Evolutionary conservation across 345 rosid genomes (phyloP).

Genomic region (Bruguiera sexangula): DNA sequence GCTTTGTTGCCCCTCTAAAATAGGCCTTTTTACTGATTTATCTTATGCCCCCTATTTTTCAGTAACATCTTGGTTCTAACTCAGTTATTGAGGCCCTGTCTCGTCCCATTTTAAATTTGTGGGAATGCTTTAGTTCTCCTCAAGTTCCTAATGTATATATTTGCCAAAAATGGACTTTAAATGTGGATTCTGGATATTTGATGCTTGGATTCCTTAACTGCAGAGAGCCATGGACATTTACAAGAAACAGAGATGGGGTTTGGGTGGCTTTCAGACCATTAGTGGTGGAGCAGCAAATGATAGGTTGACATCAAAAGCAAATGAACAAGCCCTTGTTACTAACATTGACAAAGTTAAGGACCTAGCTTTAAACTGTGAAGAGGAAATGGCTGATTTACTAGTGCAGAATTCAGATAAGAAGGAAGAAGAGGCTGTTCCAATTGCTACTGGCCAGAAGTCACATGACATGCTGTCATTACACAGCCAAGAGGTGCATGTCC

Average conservation of each 20-base stretch:
- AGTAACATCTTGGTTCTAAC: too few relatives aligned
- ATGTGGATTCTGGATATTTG: background rate
- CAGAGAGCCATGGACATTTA: conserved; percentile 83
- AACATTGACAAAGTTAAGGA: conserved; percentile 20
- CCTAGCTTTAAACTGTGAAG: conserved; percentile 14
- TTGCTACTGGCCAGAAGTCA: background rate
- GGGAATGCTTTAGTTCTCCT: too few relatives aligned
- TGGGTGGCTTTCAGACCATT: conserved; percentile 32
- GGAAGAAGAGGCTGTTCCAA: conserved; percentile 23
- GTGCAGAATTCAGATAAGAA: conserved; percentile 15
- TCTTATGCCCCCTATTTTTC: too few relatives aligned
- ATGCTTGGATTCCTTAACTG: conserved; percentile 19
- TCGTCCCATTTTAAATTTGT: too few relatives aligned
- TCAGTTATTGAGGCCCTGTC: too few relatives aligned
- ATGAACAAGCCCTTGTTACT: conserved; percentile 18
- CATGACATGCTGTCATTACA: conserved; percentile 19
- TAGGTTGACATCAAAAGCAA: conserved; percentile 28
- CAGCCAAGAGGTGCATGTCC: conserved; percentile 14
- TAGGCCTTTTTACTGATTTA: too few relatives aligned
- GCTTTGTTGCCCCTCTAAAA: too few relatives aligned
- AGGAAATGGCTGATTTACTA: conserved; percentile 24
- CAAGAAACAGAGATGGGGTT: conserved; percentile 62
- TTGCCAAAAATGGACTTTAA: background rate
- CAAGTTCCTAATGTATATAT: too few relatives aligned
- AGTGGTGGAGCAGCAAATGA: conserved; percentile 26